Evolutionary conservation across 2,329 filamentous ascomycete species (phyloP), one percentile per base, ranked within the genome.

Genomic region (Trichoderma hamatum): DNA sequence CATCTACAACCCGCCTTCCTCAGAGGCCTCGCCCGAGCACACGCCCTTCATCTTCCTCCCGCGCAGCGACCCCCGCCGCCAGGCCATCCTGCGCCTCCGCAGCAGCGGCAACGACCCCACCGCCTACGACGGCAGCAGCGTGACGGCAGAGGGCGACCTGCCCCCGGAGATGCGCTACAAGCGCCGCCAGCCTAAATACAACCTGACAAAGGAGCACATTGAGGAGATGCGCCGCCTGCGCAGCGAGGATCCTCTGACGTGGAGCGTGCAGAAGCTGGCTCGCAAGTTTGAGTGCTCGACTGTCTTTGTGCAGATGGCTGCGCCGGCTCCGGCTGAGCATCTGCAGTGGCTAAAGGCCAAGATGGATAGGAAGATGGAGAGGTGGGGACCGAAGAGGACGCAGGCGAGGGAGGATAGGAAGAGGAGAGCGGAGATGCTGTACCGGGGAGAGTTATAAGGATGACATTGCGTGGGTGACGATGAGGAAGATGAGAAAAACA

Each of bases 11-110:
- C 86, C 86, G 51, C 86, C 86, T 30, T 79, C 85, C 19, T 82
- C 85, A 11, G 81, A 83, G 68, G 80, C 85, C 3, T 85, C 86
- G n/a, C 87, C 89, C 69, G 84, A 83, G 74, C 85, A 90, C 80
- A 90, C 88, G n/a, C 88, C 88, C 68, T 85, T 89, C 80, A 86
- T 88, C 76, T 90, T 90, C 79, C 84, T 90, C 34, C 88, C 88
- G 66, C 83, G 82, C 62, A 78, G 75, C 72, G 87, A 89, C 75
- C 85, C 86, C 19, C 84, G 86, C 58, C 84, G 86, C 32, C 79
- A 80, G 64, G 82, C 83, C 58, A 83, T 69, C 76, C 78, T 86
- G 51, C 78, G 80, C 19, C 76, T 81, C 51, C 82, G 87, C 39
- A 77, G 77, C 70, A 75, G 75, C 36, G 75, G 75, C 24, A 75